Evolutionary conservation across 345 rosid species (phyloP).

Genomic region (Isatis tinctoria): DNA sequence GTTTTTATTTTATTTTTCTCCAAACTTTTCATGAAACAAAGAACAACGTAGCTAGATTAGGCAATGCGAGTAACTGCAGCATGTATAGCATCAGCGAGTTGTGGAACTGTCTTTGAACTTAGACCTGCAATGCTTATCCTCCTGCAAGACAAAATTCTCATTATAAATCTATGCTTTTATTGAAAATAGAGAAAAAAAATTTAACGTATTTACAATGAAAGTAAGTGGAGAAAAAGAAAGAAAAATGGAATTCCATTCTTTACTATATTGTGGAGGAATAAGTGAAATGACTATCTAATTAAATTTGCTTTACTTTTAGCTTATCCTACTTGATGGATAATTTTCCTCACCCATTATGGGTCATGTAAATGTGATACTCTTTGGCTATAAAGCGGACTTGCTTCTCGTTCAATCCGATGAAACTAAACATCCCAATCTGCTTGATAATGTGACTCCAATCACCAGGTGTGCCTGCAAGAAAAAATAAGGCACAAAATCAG

Average conservation of each 20-base stretch:
- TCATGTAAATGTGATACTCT: slow-evolving; percentile 71
- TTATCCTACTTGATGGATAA: not conserved
- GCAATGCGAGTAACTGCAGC: slow-evolving; percentile 47
- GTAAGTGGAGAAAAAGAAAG: not conserved
- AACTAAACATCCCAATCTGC: slow-evolving; percentile 79
- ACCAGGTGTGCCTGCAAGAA: slow-evolving; percentile 64
- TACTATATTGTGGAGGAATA: too few relatives aligned
- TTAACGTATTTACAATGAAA: not conserved
- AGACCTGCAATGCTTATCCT: slow-evolving; percentile 80
- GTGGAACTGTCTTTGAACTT: slow-evolving; percentile 54
- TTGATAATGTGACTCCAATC: slow-evolving; percentile 75
- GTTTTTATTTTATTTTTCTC: too few relatives aligned
- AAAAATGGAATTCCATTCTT: too few relatives aligned
- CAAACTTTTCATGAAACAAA: not conserved
- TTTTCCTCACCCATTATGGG: slow-evolving; percentile 53
- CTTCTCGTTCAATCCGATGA: slow-evolving; percentile 59
- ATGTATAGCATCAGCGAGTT: slow-evolving; percentile 66
- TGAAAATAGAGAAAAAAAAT: not conserved
- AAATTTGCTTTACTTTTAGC: not conserved
- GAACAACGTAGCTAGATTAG: slow-evolving; percentile 14
- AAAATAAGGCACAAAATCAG: not conserved
- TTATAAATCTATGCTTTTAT: not conserved
- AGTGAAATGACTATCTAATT: not conserved
- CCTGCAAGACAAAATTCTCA: slow-evolving; percentile 41
- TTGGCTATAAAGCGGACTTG: slow-evolving; percentile 66